A percentile compares a stretch with the other conserved stretches of the same genome.
Evolutionary conservation across 2,329 filamentous ascomycete genomes (phyloP).

Genomic region (Scedosporium aurantiacum): DNA sequence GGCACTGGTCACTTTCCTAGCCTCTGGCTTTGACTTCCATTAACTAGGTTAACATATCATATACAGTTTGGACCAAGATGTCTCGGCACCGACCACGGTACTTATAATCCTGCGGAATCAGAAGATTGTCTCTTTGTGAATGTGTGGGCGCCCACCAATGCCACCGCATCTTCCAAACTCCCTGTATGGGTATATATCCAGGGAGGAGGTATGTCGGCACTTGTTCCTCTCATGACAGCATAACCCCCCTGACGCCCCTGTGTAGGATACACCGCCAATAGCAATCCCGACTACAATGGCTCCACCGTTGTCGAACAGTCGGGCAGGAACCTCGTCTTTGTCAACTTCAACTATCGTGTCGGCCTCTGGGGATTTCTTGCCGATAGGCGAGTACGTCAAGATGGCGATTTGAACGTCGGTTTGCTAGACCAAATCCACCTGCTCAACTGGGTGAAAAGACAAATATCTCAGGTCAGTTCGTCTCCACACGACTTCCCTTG

Average conservation of each 20-base stretch:
- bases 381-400: constrained; percentile 38
- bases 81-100: constrained; percentile 4
- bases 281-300: constrained; percentile 25
- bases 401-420: constrained; percentile 52
- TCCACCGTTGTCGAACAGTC: constrained; percentile 31
- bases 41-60: not conserved
- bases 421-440: constrained; percentile 51
- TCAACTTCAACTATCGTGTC: constrained; percentile 54
- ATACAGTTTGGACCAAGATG: constrained; percentile 8
- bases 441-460: constrained; percentile 45
- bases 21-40: not conserved
- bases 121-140: constrained; percentile 40
- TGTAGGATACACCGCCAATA: constrained; percentile 19
- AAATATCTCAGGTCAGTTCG: constrained; percentile 20
- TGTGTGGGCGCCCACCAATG: constrained; percentile 31
- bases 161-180: constrained; percentile 17
- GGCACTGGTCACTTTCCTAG: not conserved
- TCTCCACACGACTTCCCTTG: not conserved
- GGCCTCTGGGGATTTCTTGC: constrained; percentile 53
- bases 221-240: not conserved
- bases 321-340: constrained; percentile 36
- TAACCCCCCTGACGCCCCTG: not conserved
- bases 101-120: constrained; percentile 16
- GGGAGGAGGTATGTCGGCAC: constrained; percentile 23
- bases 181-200: constrained; percentile 30